phyloP scores from a whole-genome alignment of 2,329 filamentous ascomycete genomes.

The Ophiostoma australiae region DNA sequence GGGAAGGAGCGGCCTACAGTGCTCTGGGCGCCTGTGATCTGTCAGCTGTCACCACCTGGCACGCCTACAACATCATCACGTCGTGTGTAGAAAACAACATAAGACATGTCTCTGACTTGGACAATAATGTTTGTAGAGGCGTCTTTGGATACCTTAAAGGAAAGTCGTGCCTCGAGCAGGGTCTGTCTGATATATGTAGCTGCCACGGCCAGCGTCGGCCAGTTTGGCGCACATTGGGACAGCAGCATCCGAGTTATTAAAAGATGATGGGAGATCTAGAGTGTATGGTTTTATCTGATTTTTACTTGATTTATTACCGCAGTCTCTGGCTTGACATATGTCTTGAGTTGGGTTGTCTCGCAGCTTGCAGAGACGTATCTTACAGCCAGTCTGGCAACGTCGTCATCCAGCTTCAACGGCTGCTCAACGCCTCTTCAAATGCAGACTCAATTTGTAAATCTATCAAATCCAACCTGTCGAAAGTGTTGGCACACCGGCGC shows the following conservation, averaged over 20 bases:
- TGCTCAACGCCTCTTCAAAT: background rate
- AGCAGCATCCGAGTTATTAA: background rate
- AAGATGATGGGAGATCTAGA: background rate
- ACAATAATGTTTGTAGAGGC: too few relatives aligned
- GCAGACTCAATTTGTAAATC: background rate
- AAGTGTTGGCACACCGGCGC: background rate
- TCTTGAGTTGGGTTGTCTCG: background rate
- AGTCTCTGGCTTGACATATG: background rate
- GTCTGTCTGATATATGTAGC: background rate
- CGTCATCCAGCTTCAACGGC: background rate
- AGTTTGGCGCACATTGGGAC: background rate
- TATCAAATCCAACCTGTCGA: background rate
- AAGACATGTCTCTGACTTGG: too few relatives aligned
- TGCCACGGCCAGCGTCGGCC: background rate
- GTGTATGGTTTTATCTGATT: background rate
- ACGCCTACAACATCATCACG: background rate
- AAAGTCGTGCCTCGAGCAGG: background rate
- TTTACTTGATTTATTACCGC: background rate
- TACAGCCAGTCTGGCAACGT: too few relatives aligned
- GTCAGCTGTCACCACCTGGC: conserved; percentile 8
- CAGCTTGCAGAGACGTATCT: too few relatives aligned
- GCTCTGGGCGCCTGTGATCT: background rate
- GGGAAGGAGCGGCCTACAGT: background rate
- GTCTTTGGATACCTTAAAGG: background rate
- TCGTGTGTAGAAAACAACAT: background rate